Base-by-base conservation (phyloP, 129 eudicot genomes). In the Centaurea solstitialis region DNA sequence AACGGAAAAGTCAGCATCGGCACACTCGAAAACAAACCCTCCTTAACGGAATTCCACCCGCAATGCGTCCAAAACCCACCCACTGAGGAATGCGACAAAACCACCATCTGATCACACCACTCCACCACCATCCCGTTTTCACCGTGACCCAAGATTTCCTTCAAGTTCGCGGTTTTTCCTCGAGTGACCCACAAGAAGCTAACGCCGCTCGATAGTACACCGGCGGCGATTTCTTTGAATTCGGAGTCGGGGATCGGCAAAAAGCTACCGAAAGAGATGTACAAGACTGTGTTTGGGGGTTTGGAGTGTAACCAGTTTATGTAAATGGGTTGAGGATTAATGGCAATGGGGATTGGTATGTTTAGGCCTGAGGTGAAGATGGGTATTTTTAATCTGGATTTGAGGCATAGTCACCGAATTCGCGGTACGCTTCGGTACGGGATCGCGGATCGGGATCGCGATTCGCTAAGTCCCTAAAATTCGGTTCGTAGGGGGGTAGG, bases 1-100 rank as follows among this genome's bases (percentile, higher is more conserved):
- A 88, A 9, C 3, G 94, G 92, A 5, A 84, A 79, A 33, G 90
- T 82, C 23, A 90, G 84, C 86, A 90, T 76, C 0, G 94, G 92
- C 13, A 84, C 37, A 3, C 92, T 92, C 0, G 90, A 73, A 66
- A 81, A 87, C 15, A 78, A 67, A n/a, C 79, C 68, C 66, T 90
- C 94, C 39, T 84, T 85, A 0, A 88, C 87, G 0, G 94, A 90
- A 38, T 90, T 90, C 94, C 94, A 88, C 18, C 94, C 91, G 45
- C 94, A 90, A 15, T 88, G 92, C 4, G 90, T 74, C 90, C 80
- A 88, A 80, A 88, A 86, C 4, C 92, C 95, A 3, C 92, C 95
- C 0, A 88, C 22, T 0, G 87, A 77, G 23, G 88, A 53, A 78
- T 90, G 91, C 7, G 41, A 79, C 72, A 90, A 73, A 40, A 90